A percentile compares a stretch with the other conserved stretches of the same genome.
Evolutionary conservation across 2,329 filamentous ascomycete genomes (phyloP).

Genomic region (Fusarium virguliforme): DNA sequence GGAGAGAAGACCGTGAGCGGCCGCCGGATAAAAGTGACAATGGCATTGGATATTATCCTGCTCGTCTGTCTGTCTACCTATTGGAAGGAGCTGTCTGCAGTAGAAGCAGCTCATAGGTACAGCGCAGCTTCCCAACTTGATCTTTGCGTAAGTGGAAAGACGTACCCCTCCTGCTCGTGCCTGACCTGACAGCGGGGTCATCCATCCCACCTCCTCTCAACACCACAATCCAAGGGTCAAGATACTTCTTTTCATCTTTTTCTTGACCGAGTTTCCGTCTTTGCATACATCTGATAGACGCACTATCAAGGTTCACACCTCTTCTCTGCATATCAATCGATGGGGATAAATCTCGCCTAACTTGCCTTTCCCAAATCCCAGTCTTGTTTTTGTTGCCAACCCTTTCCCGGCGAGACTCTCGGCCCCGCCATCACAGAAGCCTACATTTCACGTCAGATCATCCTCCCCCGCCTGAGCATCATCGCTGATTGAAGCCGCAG

Average conservation of each 20-base stretch:
- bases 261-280: neutral
- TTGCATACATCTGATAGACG: neutral
- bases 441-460: constrained; percentile 37
- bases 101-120: neutral
- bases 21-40: constrained; percentile 7
- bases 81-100: neutral
- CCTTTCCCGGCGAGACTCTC: constrained; percentile 1
- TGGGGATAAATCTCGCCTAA: neutral
- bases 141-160: neutral
- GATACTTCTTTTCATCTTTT: constrained; percentile 21
- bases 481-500: constrained; percentile 14
- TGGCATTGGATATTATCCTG: neutral
- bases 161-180: constrained; percentile 15
- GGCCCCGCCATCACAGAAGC: constrained; percentile 21
- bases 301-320: neutral
- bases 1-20: constrained; percentile 15
- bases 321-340: neutral
- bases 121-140: neutral
- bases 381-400: neutral
- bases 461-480: constrained; percentile 7
- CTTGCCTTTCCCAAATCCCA: constrained; percentile 4
- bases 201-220: constrained; percentile 21
- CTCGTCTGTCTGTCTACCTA: neutral
- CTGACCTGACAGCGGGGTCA: constrained; percentile 35
- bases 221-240: constrained; percentile 33